Evolutionary conservation across 163 green algal genomes (phyloP).

Genomic region (Prototheca cutis): DNA sequence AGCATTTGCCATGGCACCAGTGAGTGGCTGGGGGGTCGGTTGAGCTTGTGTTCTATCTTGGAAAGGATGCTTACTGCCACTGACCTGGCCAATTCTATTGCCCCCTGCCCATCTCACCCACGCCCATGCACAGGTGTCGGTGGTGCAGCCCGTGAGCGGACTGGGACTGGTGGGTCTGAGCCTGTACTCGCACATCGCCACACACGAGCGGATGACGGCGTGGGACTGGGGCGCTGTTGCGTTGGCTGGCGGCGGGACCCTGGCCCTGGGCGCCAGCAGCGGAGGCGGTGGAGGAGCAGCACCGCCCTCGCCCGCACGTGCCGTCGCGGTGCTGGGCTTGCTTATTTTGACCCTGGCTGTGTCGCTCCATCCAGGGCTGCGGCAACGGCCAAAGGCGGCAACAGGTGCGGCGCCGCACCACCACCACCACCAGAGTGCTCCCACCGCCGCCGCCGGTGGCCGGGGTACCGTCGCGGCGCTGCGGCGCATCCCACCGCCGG

Average conservation of each 20-base stretch:
- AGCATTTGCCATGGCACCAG: conserved; percentile 49
- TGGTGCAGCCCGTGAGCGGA: conserved; percentile 64
- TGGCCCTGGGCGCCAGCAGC: conserved; percentile 34
- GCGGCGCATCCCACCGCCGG: not conserved
- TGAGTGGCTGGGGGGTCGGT: conserved; percentile 8
- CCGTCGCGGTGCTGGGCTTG: conserved; percentile 17
- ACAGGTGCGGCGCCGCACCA: conserved; percentile 1
- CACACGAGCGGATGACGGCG: conserved; percentile 40
- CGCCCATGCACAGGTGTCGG: conserved; percentile 43
- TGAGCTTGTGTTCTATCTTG: no score
- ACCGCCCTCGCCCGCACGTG: not conserved
- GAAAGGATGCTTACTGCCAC: no score
- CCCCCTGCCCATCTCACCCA: no score
- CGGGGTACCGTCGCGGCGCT: no score
- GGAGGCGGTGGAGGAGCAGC: not conserved
- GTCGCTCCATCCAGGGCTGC: no score
- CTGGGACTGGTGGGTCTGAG: conserved; percentile 60
- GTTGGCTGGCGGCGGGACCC: conserved; percentile 36
- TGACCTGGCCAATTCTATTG: no score
- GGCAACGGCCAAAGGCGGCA: conserved; percentile 13
- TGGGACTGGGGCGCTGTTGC: conserved; percentile 53
- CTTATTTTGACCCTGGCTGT: no score
- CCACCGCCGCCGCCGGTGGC: no score
- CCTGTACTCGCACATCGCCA: conserved; percentile 60
- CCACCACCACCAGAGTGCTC: no score